Conservation (phyloP, 805 yeast species). For the Suhomyces tanzawaensis region DNA sequence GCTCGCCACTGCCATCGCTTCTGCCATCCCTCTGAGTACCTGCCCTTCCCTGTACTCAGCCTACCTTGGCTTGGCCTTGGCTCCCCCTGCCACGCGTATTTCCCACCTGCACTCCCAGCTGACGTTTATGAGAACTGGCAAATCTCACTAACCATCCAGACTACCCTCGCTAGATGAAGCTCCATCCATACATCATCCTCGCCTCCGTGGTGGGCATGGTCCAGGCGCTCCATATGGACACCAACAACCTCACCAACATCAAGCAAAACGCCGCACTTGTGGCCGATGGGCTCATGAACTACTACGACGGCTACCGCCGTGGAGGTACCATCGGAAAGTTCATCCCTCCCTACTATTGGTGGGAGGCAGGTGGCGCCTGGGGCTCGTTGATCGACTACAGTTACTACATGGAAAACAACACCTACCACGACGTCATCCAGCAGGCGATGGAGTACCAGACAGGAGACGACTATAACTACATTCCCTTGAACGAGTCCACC, state of each 20-base stretch:
- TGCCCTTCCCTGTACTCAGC: too few relatives aligned
- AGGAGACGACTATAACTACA: constrained; percentile 64
- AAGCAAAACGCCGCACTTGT: constrained; percentile 57
- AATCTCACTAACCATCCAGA: too few relatives aligned
- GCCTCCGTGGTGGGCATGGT: constrained; percentile 12
- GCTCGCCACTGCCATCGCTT: too few relatives aligned
- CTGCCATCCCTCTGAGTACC: too few relatives aligned
- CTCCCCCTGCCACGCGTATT: too few relatives aligned
- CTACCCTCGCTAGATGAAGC: too few relatives aligned
- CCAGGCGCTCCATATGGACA: constrained; percentile 33
- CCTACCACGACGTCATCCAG: constrained; percentile 58
- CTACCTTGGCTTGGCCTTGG: too few relatives aligned
- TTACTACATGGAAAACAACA: constrained; percentile 64
- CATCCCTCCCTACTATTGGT: constrained; percentile 91
- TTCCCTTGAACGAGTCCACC: constrained; percentile 83
- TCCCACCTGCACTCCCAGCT: too few relatives aligned
- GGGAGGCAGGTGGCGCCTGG: constrained; percentile 98
- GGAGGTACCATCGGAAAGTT: constrained; percentile 91
- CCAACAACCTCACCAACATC: constrained; percentile 44
- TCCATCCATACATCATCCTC: neutral
- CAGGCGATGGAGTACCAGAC: constrained; percentile 70
- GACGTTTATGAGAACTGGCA: too few relatives aligned
- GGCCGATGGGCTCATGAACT: constrained; percentile 74
- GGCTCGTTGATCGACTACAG: constrained; percentile 81
- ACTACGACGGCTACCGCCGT: constrained; percentile 62